These are phyloP conservation scores for Stephania cephalantha DNA, from an alignment of 164 flowering plant genomes.

Conservation along the genomic window DNA sequence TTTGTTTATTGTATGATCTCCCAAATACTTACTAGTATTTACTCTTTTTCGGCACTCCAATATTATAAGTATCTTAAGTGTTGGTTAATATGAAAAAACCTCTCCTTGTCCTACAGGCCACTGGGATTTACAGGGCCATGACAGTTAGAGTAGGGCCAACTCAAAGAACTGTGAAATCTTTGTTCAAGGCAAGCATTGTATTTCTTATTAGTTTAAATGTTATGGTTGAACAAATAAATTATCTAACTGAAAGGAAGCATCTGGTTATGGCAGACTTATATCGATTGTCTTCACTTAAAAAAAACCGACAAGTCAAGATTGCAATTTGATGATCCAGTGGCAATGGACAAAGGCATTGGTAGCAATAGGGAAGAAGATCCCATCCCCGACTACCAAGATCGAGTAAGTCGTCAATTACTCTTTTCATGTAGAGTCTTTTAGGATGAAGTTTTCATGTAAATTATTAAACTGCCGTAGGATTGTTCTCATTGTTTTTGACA, in stretches of 20 bases:
- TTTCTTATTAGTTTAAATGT: not conserved
- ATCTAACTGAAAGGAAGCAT: not conserved
- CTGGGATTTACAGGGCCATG: constrained; percentile 99
- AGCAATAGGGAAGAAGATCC: constrained; percentile 35
- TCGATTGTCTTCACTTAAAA: constrained; percentile 91
- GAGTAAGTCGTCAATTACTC: constrained; percentile 24
- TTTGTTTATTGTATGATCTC: not conserved
- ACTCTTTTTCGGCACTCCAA: not conserved
- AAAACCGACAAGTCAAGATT: constrained; percentile 81
- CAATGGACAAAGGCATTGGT: constrained; percentile 32
- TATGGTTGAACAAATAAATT: not conserved
- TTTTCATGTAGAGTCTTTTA: not conserved
- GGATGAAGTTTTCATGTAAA: not conserved
- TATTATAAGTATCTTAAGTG: too few relatives aligned
- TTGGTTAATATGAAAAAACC: too few relatives aligned
- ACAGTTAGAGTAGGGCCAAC: constrained; percentile 85
- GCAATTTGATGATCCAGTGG: constrained; percentile 74
- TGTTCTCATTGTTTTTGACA: not conserved
- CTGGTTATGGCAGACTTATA: constrained; percentile 63
- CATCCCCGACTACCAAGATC: constrained; percentile 36
- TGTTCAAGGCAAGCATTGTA: constrained; percentile 59
- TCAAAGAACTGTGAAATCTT: constrained; percentile 90
- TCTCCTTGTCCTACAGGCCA: constrained; percentile 43
- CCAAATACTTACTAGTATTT: not conserved
- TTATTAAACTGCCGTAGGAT: not conserved